A percentile compares a stretch with the other conserved stretches of the same genome.
Evolutionary conservation across 345 rosid species (phyloP).

Genomic region (Sonneratia alba): DNA sequence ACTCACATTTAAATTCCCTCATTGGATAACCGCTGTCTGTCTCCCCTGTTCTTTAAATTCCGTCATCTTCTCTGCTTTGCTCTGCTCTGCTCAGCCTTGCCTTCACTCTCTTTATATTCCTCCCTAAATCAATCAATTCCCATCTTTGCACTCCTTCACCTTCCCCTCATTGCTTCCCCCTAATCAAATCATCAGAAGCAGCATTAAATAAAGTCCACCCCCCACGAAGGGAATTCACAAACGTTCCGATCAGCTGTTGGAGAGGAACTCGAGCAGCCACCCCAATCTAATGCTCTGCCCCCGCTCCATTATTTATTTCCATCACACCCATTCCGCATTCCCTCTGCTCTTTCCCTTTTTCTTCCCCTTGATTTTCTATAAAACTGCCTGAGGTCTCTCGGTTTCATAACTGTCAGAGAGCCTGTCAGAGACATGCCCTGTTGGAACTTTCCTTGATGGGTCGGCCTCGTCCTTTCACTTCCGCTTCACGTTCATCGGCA

Average conservation of each 20-base stretch:
- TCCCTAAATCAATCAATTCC: background rate
- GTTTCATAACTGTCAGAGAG: background rate
- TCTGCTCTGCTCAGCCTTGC: background rate
- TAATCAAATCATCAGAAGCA: background rate
- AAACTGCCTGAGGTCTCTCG: background rate
- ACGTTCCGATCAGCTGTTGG: background rate
- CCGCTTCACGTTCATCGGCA: background rate
- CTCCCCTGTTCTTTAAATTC: slow-evolving; percentile 20
- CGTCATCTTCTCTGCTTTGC: slow-evolving; percentile 11
- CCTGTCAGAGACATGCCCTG: slow-evolving; percentile 8
- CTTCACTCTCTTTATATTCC: slow-evolving; percentile 8
- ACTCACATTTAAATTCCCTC: background rate
- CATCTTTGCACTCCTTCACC: slow-evolving; percentile 10
- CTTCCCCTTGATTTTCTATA: background rate
- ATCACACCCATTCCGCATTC: slow-evolving; percentile 46
- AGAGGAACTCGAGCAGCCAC: slow-evolving; percentile 2
- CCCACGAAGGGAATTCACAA: background rate
- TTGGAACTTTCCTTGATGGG: background rate
- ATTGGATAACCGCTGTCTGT: slow-evolving; percentile 14
- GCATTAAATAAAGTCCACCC: background rate
- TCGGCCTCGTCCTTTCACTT: background rate
- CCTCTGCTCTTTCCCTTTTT: slow-evolving; percentile 8
- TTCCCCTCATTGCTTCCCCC: background rate
- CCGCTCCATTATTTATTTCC: slow-evolving; percentile 51
- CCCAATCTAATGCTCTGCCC: slow-evolving; percentile 2